Conservation (phyloP, 495 filamentous ascomycete species). For the Penicillium pancosmium region DNA sequence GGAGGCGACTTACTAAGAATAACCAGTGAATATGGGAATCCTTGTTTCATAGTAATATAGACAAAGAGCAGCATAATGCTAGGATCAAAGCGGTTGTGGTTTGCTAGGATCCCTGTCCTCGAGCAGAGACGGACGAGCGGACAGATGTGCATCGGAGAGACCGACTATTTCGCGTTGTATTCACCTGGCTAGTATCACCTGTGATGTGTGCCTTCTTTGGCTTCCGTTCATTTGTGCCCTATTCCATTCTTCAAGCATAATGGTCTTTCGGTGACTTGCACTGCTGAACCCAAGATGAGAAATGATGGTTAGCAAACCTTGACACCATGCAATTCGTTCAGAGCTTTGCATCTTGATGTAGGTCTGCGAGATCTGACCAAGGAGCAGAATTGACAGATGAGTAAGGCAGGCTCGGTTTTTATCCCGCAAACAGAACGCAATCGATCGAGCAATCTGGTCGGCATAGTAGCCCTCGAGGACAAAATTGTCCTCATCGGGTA, state of each 20-base stretch:
- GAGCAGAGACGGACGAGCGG: no score
- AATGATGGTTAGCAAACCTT: not conserved
- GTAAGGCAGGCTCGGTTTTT: not conserved
- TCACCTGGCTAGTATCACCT: no score
- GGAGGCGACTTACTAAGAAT: no score
- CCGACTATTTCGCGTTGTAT: no score
- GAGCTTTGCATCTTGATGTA: not conserved
- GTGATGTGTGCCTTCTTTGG: no score
- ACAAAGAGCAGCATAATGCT: no score
- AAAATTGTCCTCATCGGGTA: not conserved
- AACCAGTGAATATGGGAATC: no score
- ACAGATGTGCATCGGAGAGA: no score
- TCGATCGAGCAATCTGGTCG: conserved; percentile 1
- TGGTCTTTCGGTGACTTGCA: not conserved
- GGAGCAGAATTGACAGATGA: not conserved
- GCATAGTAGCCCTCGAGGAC: not conserved
- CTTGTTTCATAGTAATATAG: no score
- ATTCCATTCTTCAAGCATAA: not conserved
- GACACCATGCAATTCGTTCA: not conserved
- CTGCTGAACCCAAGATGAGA: not conserved
- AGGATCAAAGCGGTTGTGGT: no score
- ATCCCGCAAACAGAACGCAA: not conserved
- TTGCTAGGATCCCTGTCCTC: no score
- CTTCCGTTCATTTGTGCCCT: not conserved
- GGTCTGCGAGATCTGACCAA: not conserved